Evolutionary conservation across 106 monocot species (phyloP).

Genomic region (Hemerocallis citrina): DNA sequence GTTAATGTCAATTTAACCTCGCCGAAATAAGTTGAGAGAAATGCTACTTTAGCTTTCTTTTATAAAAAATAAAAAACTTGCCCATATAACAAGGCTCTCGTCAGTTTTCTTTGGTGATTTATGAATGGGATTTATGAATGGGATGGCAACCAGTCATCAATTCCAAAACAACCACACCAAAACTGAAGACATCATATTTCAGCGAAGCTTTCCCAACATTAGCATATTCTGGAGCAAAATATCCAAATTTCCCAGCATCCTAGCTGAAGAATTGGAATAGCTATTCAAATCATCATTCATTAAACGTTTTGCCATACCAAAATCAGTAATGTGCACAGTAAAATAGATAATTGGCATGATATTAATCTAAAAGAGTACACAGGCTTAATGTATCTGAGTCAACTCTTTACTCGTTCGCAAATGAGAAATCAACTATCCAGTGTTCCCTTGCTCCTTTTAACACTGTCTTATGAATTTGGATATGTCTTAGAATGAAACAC

Average conservation of each 20-base stretch:
- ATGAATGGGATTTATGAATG: too few relatives aligned
- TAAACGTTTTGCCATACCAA: slow-evolving; percentile 86
- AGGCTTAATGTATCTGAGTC: too few relatives aligned
- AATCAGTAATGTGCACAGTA: slow-evolving; percentile 80
- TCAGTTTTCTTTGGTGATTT: slow-evolving; percentile 51
- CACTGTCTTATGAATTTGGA: too few relatives aligned
- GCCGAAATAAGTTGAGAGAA: too few relatives aligned
- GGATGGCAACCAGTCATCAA: slow-evolving; percentile 79
- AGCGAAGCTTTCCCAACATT: slow-evolving; percentile 83
- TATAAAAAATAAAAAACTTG: slow-evolving; percentile 22
- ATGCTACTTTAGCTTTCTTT: too few relatives aligned
- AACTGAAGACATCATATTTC: slow-evolving; percentile 97
- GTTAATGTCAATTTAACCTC: too few relatives aligned
- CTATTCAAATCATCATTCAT: slow-evolving; percentile 52
- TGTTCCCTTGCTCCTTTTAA: too few relatives aligned
- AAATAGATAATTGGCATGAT: slow-evolving; percentile 1
- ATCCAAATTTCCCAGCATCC: slow-evolving; percentile 92
- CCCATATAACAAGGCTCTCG: slow-evolving; percentile 96
- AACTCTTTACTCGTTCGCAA: too few relatives aligned
- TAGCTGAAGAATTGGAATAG: slow-evolving; percentile 74
- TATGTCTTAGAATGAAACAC: too few relatives aligned
- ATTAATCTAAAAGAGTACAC: too few relatives aligned
- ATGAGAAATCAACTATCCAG: too few relatives aligned
- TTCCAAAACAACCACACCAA: slow-evolving; percentile 88
- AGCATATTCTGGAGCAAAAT: slow-evolving; percentile 98